Conservation (phyloP, 108 stramenopile species). For the Cyclotella cryptica region DNA sequence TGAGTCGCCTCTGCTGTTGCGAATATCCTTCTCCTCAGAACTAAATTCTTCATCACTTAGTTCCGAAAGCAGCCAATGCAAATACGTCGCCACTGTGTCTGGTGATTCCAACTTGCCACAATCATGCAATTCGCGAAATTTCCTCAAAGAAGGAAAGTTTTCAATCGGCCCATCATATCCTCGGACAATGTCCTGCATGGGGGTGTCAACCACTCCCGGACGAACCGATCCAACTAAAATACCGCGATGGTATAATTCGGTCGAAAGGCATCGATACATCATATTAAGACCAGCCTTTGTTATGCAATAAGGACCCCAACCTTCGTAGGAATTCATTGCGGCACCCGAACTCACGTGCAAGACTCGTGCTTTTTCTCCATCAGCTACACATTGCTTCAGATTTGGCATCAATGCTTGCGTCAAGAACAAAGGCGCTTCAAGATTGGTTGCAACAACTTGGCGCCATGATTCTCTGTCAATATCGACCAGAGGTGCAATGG, state of each 20-base stretch:
- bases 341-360: constrained; percentile 69
- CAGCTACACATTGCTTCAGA: constrained; percentile 40
- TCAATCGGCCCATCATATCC: constrained; percentile 30
- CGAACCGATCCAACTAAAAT: constrained; percentile 58
- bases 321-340: constrained; percentile 59
- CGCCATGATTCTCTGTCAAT: constrained; percentile 48
- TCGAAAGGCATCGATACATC: constrained; percentile 62
- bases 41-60: constrained; percentile 40
- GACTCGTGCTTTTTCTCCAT: constrained; percentile 37
- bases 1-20: constrained; percentile 27
- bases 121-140: constrained; percentile 46
- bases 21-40: constrained; percentile 39
- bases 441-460: constrained; percentile 50
- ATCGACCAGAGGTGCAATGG: constrained; percentile 55
- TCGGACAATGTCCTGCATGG: constrained; percentile 76
- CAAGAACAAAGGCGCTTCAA: constrained; percentile 66
- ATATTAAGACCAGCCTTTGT: constrained; percentile 75
- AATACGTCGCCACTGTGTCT: constrained; percentile 36
- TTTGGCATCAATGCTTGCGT: constrained; percentile 64
- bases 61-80: constrained; percentile 50
- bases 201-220: constrained; percentile 80
- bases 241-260: constrained; percentile 48
- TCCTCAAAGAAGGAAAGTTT: constrained; percentile 53
- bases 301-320: constrained; percentile 74
- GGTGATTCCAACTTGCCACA: constrained; percentile 34